Evolutionary conservation across 2,329 filamentous ascomycete species (phyloP), one percentile per base, ranked within the genome.

Genomic region (Aspergillus calidoustus): DNA sequence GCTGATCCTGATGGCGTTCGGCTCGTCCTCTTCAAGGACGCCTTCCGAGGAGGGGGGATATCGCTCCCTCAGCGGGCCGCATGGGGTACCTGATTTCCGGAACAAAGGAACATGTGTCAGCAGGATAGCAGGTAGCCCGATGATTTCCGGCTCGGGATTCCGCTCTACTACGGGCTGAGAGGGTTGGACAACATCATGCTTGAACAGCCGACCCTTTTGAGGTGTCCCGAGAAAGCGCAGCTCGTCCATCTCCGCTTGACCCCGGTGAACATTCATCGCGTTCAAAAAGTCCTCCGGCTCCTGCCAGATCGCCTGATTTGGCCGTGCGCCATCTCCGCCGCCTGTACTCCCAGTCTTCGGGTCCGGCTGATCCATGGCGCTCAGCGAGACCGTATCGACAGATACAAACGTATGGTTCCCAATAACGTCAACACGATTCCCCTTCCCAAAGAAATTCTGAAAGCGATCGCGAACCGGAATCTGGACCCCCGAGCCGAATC

Each of bases 341-440:
- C 70, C 71, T 28, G 76, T 75, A 57, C 76, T 78, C n/a, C 82
- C 82, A 6, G 82, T 81, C 56, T 73, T 62, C 17, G 79, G 76
- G 57, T 86, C 79, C 5, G 82, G 81, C 65, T 87, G 83, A 56
- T 85, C 85, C 73, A 84, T 81, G 3, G 95, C 94, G 72, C 92
- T 96, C 69, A 98, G 78, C 0, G 93, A 97, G 4, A 97, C 89
- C 0, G 90, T 87, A 74, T 99, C 95, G 7, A 99, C 85, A 0
- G 92, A 96, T 22, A 99, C 91, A 73, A 99, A 93, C 0, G 92
- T 96, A 75, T 99, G 95, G 72, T 99, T 99, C 13, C 92, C 95
- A 57, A 98, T 84, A 5, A 98, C 85, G 74, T 98, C 93, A 22
- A 99, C 88, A 8, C 92, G 85, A 76, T 97, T 98, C n/a, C 89